Evolutionary conservation across 257 asterid species (phyloP).

Genomic region (Salvia rosmarinus): DNA sequence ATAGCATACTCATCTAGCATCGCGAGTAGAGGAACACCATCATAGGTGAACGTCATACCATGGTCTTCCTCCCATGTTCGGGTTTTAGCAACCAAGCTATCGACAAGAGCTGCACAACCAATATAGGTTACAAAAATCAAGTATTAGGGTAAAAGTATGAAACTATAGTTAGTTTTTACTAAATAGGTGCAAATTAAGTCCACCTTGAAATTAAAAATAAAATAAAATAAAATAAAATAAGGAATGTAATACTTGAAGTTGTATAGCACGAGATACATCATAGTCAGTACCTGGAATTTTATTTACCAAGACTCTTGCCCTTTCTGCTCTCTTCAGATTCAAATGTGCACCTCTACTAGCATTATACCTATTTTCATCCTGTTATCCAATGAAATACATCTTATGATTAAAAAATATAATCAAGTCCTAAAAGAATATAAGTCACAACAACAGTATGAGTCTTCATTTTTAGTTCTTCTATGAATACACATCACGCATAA

Average conservation of each 20-base stretch:
- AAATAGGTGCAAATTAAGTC: too few relatives aligned
- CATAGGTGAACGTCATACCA: constrained; percentile 75
- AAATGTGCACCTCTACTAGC: constrained; percentile 81
- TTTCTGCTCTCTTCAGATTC: constrained; percentile 80
- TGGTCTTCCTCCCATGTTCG: constrained; percentile 95
- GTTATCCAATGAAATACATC: constrained; percentile 34
- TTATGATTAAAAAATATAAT: neutral
- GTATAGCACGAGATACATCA: neutral
- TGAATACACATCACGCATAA: too few relatives aligned
- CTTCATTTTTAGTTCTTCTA: too few relatives aligned
- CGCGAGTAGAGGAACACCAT: constrained; percentile 98
- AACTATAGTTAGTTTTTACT: neutral
- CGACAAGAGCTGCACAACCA: constrained; percentile 82
- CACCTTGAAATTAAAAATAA: too few relatives aligned
- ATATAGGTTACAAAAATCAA: constrained; percentile 1
- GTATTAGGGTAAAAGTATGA: neutral
- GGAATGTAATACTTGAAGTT: too few relatives aligned
- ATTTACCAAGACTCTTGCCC: constrained; percentile 63
- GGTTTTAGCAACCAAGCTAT: constrained; percentile 76
- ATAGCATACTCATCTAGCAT: constrained; percentile 94
- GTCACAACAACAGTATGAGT: too few relatives aligned
- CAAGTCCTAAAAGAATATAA: too few relatives aligned
- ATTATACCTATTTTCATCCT: constrained; percentile 77
- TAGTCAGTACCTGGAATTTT: constrained; percentile 66
- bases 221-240: neutral